Percentiles rank a stretch among this genome's conserved stretches.
phyloP scores from a whole-genome alignment of 495 filamentous ascomycete species.

The Penicillium odoratum region DNA sequence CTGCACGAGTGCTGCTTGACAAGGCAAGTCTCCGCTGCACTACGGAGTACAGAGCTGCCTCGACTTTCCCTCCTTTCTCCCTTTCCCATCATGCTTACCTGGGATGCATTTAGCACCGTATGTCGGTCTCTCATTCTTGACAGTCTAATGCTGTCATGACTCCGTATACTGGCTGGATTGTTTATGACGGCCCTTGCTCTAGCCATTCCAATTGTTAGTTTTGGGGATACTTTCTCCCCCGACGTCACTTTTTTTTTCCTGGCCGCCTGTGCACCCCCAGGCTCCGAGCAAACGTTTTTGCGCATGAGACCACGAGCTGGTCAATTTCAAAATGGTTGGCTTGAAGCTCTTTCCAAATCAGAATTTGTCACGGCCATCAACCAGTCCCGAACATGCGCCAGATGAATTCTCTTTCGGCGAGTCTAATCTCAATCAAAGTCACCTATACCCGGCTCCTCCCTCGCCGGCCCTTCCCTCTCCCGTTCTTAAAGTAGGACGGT shows the following conservation, averaged over 20 bases:
- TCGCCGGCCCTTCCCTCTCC: constrained; percentile 21
- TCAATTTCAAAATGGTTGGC: constrained; percentile 33
- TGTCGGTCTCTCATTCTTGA: constrained; percentile 16
- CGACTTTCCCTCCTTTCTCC: constrained; percentile 13
- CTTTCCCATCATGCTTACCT: constrained; percentile 8
- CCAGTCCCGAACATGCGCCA: constrained; percentile 9
- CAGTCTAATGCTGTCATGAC: constrained; percentile 24
- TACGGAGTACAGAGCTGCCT: neutral
- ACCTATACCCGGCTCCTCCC: constrained; percentile 11
- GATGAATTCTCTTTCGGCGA: constrained; percentile 14
- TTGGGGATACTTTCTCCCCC: constrained; percentile 4
- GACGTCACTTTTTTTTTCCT: constrained; percentile 8
- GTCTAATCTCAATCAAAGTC: constrained; percentile 6
- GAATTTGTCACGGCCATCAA: constrained; percentile 15
- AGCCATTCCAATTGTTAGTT: constrained; percentile 18
- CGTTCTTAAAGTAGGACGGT: constrained; percentile 14
- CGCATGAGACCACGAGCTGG: constrained; percentile 6
- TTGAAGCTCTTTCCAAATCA: constrained; percentile 43
- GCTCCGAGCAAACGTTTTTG: constrained; percentile 2
- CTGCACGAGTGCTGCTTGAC: constrained; percentile 20
- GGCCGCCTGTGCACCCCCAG: constrained; percentile 4
- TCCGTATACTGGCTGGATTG: constrained; percentile 8
- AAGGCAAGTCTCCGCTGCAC: constrained; percentile 17
- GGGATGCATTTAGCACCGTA: constrained; percentile 15
- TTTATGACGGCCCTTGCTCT: constrained; percentile 24